Base-by-base conservation (phyloP, 441 rosid genomes). In the Erodium texanum region DNA sequence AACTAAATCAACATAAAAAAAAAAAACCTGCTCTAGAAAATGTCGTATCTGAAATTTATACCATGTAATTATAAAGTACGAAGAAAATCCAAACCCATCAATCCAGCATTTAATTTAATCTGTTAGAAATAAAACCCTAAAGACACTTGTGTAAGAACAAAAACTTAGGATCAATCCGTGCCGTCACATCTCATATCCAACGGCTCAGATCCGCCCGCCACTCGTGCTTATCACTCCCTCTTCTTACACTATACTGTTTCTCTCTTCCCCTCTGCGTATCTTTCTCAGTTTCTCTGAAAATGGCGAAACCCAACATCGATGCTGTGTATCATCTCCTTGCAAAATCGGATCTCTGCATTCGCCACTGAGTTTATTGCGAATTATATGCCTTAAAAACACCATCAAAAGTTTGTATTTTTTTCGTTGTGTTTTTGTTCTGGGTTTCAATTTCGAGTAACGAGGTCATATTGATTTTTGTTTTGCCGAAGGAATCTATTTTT, bases 191-290 rank as follows among this genome's bases (percentile, higher is more conserved):
- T 48, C 0, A 14, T n/a, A 80, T 84, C 77, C 72, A 68, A 82
- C 81, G 85, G 82, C 14, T 7, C 32, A 24, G 66, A 73, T 73
- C 71, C 22, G 16, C 65, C 78, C 71, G 64, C 43, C 9, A 29
- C 64, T 73, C 8, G 73, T 68, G 80, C 81, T 81, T 78, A 77
- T 82, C 80, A 82, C 76, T 75, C 79, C 34, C 67, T 65, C 34
- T 64, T 65, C 72, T 15, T 65, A 32, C 78, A 27, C 75, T 67
- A 36, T 77, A 65, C 70, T 71, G 50, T 10, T 66, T n/a, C 20
- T 41, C 24, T 52, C 20, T 61, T 66, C 36, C 34, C 18, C 24
- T 1, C 24, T 5, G 43, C 29, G 23, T 19, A 15, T 24, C 66
- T 65, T 4, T 27, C 68, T 74, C 68, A 68, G 52, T 62, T 54